phyloP scores from a whole-genome alignment of 805 yeast genomes.

The Kluyveromyces wickerhamii region DNA sequence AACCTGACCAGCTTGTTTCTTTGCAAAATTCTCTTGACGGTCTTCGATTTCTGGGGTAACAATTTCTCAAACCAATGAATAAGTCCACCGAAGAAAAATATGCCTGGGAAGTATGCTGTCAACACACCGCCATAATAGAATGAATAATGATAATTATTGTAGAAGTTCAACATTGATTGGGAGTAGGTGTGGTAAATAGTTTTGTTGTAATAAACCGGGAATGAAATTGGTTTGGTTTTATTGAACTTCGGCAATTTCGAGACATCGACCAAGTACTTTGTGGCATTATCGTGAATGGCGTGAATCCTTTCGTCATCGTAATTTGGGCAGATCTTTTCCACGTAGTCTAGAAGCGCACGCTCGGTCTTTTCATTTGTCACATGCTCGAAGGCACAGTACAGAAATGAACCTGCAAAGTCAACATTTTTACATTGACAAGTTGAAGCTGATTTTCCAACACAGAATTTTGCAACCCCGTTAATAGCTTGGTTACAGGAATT shows the following conservation, averaged over 20 bases:
- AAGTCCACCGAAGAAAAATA: conserved; percentile 36
- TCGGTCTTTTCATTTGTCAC: conserved; percentile 4
- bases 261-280: conserved; percentile 23
- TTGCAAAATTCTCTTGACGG: conserved; percentile 24
- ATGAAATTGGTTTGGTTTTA: conserved; percentile 19
- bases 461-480: neutral
- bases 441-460: neutral
- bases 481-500: neutral
- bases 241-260: conserved; percentile 27
- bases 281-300: conserved; percentile 20
- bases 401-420: conserved; percentile 22
- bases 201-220: conserved; percentile 7
- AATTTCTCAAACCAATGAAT: conserved; percentile 35
- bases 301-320: conserved; percentile 22
- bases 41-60: conserved; percentile 31
- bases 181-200: conserved; percentile 13
- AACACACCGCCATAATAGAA: conserved; percentile 40
- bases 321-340: conserved; percentile 16
- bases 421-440: conserved; percentile 19
- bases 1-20: conserved; percentile 9
- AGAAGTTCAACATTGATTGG: conserved; percentile 25
- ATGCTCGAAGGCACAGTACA: conserved; percentile 18
- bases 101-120: conserved; percentile 41
- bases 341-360: neutral
- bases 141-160: conserved; percentile 33